Base-by-base conservation (phyloP, 805 yeast genomes). In the Wickerhamomyces chambardii region DNA sequence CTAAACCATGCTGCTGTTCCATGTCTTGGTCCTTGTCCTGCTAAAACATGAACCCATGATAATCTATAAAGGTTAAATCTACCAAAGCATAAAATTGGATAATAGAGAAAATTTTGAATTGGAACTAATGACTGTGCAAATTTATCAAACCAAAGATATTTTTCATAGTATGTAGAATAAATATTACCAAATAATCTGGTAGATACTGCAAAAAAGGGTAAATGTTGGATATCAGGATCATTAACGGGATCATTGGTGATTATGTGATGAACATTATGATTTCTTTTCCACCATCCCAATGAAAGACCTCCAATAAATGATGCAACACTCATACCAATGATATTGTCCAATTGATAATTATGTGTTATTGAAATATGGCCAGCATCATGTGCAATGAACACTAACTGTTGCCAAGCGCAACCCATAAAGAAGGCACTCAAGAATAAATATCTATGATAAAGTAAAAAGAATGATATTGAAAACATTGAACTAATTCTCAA, bases 211-310 rank as follows among this genome's bases (percentile, higher is more conserved):
- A 86, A 86, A 48, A 86, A 86, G 2, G 96, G 96, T 43, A 86
- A 56, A 58, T 86, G 95, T 58, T 86, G 96, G 52, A 86, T 87
- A 58, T 86, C 96, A 0, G 96, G 96, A 50, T 86, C 96, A 52
- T 87, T 95, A 2, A 82, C 81, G 0, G 96, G 95, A 51, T 86
- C 95, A 56, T 86, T 86, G n/a, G 95, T 83, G 36, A 86, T 70
- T 34, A 86, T 60, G 54, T 86, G 96, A 57, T 86, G 96, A n/a
- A 86, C 94, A 53, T 86, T 86, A 58, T 86, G 96, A 56, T 84
- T 86, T 35, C 89, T 67, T 48, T 86, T 87, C 96, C 96, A 86
- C 96, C 96, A 86, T 2, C 95, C 95, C 16, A 85, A 52, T 31
- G 95, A 83, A 29, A 86, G 64, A 0, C 96, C 96, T n/a, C 96